These are phyloP conservation scores for Penicillium corylophilum DNA, from an alignment of 2,329 filamentous ascomycete species.

Conservation along the genomic window DNA sequence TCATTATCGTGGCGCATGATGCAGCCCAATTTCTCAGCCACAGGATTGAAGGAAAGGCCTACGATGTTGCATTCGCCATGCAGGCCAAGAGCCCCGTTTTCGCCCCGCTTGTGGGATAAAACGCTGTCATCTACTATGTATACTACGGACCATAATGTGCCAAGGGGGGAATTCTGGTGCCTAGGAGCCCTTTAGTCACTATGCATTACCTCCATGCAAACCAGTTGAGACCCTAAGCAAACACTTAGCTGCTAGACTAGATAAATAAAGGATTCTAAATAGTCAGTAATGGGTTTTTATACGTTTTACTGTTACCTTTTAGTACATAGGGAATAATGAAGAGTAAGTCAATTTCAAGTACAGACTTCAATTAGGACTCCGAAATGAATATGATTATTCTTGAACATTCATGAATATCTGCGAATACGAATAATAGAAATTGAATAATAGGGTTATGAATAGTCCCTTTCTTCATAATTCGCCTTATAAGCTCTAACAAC, in stretches of 20 bases:
- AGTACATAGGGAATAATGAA: no score
- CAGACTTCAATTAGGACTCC: no score
- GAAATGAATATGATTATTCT: no score
- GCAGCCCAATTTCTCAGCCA: slow-evolving; percentile 15
- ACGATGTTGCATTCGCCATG: slow-evolving; percentile 16
- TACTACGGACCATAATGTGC: slow-evolving; percentile 3
- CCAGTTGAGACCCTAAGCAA: not conserved
- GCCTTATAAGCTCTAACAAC: no score
- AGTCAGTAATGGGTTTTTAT: no score
- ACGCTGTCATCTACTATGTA: not conserved
- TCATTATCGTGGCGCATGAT: slow-evolving; percentile 18
- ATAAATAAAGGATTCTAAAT: no score
- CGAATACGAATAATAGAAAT: no score
- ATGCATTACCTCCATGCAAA: not conserved
- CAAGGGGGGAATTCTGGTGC: slow-evolving; percentile 7
- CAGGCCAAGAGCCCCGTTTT: slow-evolving; percentile 14
- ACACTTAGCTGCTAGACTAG: not conserved
- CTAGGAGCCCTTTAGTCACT: not conserved
- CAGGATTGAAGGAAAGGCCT: slow-evolving; percentile 3
- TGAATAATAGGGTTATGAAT: no score
- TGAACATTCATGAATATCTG: no score
- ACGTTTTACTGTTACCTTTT: no score
- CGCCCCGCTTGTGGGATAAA: not conserved
- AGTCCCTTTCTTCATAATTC: no score
- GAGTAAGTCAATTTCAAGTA: no score